phyloP scores from a whole-genome alignment of 208 protist species.

The Wallacemonas sp. region DNA sequence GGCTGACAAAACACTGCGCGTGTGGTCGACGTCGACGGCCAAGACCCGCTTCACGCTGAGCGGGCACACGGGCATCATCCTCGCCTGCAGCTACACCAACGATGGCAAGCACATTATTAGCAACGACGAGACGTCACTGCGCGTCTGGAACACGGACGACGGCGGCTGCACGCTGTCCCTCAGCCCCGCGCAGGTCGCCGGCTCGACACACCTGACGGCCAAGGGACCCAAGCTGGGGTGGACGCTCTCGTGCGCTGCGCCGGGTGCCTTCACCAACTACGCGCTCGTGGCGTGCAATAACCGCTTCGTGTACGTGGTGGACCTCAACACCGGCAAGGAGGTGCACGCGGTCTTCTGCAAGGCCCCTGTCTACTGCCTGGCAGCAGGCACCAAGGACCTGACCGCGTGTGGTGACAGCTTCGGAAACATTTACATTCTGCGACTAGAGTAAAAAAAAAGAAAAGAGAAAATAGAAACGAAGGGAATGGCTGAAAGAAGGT shows the following conservation, averaged over 20 bases:
- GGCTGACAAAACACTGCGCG: slow-evolving; percentile 79
- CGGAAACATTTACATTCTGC: slow-evolving; percentile 84
- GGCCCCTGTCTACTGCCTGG: slow-evolving; percentile 86
- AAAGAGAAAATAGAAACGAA: slow-evolving; percentile 12
- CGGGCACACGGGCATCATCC: slow-evolving; percentile 81
- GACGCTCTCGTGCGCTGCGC: slow-evolving; percentile 76
- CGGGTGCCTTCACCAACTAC: slow-evolving; percentile 74
- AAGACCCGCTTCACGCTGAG: slow-evolving; percentile 65
- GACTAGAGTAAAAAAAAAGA: slow-evolving; percentile 25
- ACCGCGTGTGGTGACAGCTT: slow-evolving; percentile 84
- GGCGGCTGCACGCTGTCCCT: slow-evolving; percentile 63
- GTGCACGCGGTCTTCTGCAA: slow-evolving; percentile 72
- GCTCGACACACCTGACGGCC: slow-evolving; percentile 28
- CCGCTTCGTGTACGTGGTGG: slow-evolving; percentile 84
- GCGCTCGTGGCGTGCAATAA: slow-evolving; percentile 81
- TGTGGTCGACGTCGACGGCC: slow-evolving; percentile 76
- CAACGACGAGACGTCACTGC: slow-evolving; percentile 83
- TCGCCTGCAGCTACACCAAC: slow-evolving; percentile 76
- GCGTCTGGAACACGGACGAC: slow-evolving; percentile 69
- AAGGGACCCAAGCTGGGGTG: slow-evolving; percentile 55
- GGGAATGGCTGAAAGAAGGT: background rate
- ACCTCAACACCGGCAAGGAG: slow-evolving; percentile 70
- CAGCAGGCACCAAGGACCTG: slow-evolving; percentile 47
- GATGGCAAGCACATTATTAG: slow-evolving; percentile 85
- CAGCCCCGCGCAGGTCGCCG: slow-evolving; percentile 48